These are phyloP conservation scores for Colletotrichum filicis DNA, from an alignment of 2,329 filamentous ascomycete species.

Conservation along the genomic window DNA sequence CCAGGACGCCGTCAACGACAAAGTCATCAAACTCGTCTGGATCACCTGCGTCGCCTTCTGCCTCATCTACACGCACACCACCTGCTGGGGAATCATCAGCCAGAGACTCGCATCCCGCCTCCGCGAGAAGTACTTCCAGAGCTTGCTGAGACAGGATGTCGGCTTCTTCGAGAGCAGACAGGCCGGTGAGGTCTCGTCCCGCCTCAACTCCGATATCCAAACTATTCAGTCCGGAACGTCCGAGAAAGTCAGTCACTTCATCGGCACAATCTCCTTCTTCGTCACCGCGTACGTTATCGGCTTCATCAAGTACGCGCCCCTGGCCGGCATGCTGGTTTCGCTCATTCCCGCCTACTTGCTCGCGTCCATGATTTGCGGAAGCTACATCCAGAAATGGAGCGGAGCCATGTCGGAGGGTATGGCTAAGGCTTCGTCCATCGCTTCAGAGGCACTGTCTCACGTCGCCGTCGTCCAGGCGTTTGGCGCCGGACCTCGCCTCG, in stretches of 20 bases:
- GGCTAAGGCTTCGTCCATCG: conserved; percentile 63
- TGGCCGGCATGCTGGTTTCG: conserved; percentile 68
- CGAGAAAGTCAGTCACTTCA: conserved; percentile 71
- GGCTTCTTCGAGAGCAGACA: conserved; percentile 67
- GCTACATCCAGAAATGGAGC: conserved; percentile 60
- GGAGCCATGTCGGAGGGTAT: conserved; percentile 56
- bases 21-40: conserved; percentile 67
- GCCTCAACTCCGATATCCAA: conserved; percentile 68
- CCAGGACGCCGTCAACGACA: conserved; percentile 53
- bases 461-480: conserved; percentile 67
- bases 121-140: conserved; percentile 64
- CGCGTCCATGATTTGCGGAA: conserved; percentile 62
- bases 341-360: conserved; percentile 66
- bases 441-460: conserved; percentile 64
- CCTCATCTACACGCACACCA: conserved; percentile 67
- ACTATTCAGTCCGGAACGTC: conserved; percentile 70
- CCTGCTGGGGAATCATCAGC: conserved; percentile 68
- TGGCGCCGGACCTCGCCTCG: conserved; percentile 61
- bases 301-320: conserved; percentile 66
- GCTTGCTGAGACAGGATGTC: conserved; percentile 65
- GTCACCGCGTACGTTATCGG: conserved; percentile 70
- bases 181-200: conserved; percentile 65
- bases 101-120: conserved; percentile 67
- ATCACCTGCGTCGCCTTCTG: conserved; percentile 68
- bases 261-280: conserved; percentile 69